Evolutionary conservation across 2,329 filamentous ascomycete species (phyloP).

Genomic region (Botrytis cinerea): DNA sequence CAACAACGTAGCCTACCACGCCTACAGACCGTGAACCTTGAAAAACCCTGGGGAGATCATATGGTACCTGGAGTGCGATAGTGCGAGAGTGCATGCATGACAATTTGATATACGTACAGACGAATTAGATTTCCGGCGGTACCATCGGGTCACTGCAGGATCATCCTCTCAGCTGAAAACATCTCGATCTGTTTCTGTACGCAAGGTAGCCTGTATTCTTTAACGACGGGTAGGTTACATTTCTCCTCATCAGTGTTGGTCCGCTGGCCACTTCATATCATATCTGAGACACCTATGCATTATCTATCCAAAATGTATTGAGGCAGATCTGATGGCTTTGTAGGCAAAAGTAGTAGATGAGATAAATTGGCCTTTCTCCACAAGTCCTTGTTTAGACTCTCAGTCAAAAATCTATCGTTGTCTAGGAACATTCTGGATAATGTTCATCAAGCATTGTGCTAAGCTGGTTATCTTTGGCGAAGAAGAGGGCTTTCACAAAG

Average conservation of each 20-base stretch:
- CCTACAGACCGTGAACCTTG: not conserved
- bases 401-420: not conserved
- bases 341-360: not conserved
- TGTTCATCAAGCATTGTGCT: not conserved
- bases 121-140: not conserved
- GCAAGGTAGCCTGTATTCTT: not conserved
- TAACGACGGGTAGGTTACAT: not conserved
- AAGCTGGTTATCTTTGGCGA: not conserved
- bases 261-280: not conserved
- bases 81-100: not conserved
- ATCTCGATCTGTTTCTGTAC: not conserved
- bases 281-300: not conserved
- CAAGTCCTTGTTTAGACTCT: not conserved
- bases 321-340: not conserved
- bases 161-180: constrained; percentile 1
- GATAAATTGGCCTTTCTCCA: not conserved
- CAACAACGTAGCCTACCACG: not conserved
- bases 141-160: not conserved
- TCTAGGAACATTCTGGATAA: not conserved
- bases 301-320: not conserved
- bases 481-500: not conserved
- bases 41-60: constrained; percentile 4
- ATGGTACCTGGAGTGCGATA: not conserved
- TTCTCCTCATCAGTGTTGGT: not conserved
- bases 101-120: not conserved